A percentile compares a stretch with the other conserved stretches of the same genome.
Evolutionary conservation across 2,329 filamentous ascomycete species (phyloP).

Genomic region (Fusarium sp.): DNA sequence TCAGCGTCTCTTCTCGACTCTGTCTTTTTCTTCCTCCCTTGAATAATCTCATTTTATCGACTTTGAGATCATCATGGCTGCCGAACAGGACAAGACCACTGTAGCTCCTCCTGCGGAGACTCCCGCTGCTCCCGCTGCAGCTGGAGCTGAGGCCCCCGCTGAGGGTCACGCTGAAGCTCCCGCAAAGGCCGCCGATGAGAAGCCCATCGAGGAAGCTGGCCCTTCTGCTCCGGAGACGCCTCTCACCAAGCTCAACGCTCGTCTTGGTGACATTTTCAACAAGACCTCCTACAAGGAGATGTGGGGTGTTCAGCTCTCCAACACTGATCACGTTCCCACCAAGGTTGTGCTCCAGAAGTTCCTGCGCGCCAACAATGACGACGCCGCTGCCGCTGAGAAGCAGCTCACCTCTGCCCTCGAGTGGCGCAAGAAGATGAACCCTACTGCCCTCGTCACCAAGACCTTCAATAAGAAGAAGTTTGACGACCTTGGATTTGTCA

Average conservation of each 20-base stretch:
- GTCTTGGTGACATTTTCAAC: constrained; percentile 68
- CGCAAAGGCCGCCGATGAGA: constrained; percentile 28
- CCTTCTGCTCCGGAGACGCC: constrained; percentile 46
- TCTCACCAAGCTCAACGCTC: constrained; percentile 68
- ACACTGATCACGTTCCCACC: constrained; percentile 74
- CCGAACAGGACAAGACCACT: constrained; percentile 44
- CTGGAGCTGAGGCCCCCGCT: constrained; percentile 4
- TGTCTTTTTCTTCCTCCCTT: not conserved
- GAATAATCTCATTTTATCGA: constrained; percentile 3
- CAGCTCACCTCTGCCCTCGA: constrained; percentile 84
- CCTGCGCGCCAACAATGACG: constrained; percentile 87
- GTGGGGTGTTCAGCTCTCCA: constrained; percentile 81
- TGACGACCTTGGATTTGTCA: constrained; percentile 82
- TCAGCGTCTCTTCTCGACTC: not conserved
- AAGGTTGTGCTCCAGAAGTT: constrained; percentile 93
- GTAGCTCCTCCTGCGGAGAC: constrained; percentile 24
- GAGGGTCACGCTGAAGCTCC: constrained; percentile 11
- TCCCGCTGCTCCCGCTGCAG: constrained; percentile 3
- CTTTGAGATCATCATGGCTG: constrained; percentile 43
- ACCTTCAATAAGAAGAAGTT: constrained; percentile 79
- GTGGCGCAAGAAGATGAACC: constrained; percentile 85
- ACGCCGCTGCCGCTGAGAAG: constrained; percentile 77
- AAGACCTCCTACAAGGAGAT: constrained; percentile 78
- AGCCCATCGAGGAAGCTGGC: constrained; percentile 8
- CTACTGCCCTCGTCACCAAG: constrained; percentile 72